These are phyloP conservation scores for Camillea tinctor DNA, from an alignment of 2,329 filamentous ascomycete species.

Conservation along the genomic window DNA sequence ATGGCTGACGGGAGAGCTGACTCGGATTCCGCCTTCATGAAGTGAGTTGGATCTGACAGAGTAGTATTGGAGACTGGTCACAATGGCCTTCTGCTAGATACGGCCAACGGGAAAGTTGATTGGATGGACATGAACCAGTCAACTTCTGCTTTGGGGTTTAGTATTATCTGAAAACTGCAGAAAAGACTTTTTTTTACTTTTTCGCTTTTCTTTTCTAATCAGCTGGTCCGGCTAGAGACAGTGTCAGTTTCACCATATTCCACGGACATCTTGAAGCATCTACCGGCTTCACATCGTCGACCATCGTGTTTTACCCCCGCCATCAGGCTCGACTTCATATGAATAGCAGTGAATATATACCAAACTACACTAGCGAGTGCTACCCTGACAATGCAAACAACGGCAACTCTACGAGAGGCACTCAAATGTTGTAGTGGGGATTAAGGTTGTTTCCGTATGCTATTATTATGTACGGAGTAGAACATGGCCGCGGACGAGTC, in stretches of 20 bases:
- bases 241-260: background rate
- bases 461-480: constrained; percentile 14
- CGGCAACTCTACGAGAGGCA: background rate
- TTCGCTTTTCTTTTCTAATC: background rate
- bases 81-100: background rate
- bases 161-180: background rate
- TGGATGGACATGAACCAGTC: background rate
- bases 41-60: background rate
- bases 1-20: background rate
- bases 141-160: background rate
- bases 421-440: background rate
- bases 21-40: background rate
- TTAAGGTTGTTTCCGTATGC: background rate
- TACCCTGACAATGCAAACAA: background rate
- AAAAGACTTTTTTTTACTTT: background rate
- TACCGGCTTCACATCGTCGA: background rate
- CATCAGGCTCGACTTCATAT: background rate
- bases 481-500: constrained; percentile 12
- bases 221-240: background rate
- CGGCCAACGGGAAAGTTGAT: background rate
- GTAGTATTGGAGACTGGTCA: background rate
- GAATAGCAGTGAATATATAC: background rate
- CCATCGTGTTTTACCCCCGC: no score
- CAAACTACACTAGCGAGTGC: background rate
- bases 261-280: background rate